phyloP scores from a whole-genome alignment of 2,329 filamentous ascomycete genomes.

The Magnaporthiopsis poae region DNA sequence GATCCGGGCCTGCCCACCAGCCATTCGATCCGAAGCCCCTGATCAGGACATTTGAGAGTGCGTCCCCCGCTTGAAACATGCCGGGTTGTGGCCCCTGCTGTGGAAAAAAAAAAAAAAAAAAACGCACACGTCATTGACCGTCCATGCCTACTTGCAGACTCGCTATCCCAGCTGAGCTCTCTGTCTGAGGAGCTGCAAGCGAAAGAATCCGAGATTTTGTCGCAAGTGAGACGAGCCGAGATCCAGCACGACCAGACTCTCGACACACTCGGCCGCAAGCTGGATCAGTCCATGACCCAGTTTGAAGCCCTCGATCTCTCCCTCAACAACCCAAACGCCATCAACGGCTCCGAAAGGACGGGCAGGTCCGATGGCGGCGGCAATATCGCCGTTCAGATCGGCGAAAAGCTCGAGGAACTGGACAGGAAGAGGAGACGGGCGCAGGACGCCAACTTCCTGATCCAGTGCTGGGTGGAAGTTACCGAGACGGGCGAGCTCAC shows the following conservation, averaged over 20 bases:
- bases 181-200: conserved; percentile 78
- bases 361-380: conserved; percentile 54
- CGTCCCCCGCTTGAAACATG: conserved; percentile 11
- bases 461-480: conserved; percentile 94
- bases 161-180: conserved; percentile 56
- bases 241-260: conserved; percentile 85
- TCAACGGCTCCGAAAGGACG: conserved; percentile 30
- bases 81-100: background rate
- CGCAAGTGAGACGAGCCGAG: conserved; percentile 83
- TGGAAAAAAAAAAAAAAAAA: background rate
- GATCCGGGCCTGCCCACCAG: conserved; percentile 56
- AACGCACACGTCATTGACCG: conserved; percentile 6
- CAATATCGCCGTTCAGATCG: conserved; percentile 87
- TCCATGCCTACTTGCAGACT: conserved; percentile 31
- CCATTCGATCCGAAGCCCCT: conserved; percentile 91
- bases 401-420: conserved; percentile 84
- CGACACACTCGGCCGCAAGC: conserved; percentile 74
- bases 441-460: conserved; percentile 85
- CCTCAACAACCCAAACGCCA: conserved; percentile 52
- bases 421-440: conserved; percentile 84
- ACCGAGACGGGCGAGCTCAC: conserved; percentile 79
- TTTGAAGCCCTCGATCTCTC: conserved; percentile 85
- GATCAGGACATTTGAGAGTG: conserved; percentile 86
- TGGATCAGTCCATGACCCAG: conserved; percentile 82
- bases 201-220: conserved; percentile 81